Evolutionary conservation across 1,139 yeast genomes (phyloP).

Genomic region (Debaryomycetaceae sp.): DNA sequence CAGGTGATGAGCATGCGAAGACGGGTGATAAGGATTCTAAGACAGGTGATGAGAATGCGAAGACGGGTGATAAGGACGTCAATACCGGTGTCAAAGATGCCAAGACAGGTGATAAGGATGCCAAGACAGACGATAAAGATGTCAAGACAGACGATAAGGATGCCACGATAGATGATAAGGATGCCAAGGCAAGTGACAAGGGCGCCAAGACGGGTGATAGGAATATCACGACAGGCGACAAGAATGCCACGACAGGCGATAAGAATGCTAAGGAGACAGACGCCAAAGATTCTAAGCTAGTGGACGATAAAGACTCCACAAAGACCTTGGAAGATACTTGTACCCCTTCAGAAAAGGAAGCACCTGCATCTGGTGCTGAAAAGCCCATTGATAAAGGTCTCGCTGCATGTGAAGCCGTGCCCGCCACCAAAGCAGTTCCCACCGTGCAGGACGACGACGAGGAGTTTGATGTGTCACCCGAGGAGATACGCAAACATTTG

Average conservation of each 20-base stretch:
- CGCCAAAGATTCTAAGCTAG: not conserved
- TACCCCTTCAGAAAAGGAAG: slow-evolving; percentile 1
- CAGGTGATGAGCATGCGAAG: not conserved
- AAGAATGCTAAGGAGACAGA: not conserved
- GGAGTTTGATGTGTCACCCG: slow-evolving; percentile 31
- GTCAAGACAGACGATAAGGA: not conserved
- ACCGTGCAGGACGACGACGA: slow-evolving; percentile 11
- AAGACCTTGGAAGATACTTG: not conserved
- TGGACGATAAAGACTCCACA: slow-evolving; percentile 1
- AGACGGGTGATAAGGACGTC: not conserved
- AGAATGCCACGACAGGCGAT: not conserved
- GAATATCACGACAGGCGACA: not conserved
- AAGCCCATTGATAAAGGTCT: too few species aligned
- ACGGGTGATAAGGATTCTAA: not conserved
- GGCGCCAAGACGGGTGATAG: too few species aligned
- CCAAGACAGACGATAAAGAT: slow-evolving; percentile 1
- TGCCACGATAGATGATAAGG: not conserved
- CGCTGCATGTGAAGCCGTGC: too few species aligned
- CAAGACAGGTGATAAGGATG: not conserved
- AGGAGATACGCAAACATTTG: slow-evolving; percentile 34
- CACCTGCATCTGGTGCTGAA: too few species aligned
- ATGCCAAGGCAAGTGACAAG: not conserved
- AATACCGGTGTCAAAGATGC: slow-evolving; percentile 2
- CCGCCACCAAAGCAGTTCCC: not conserved
- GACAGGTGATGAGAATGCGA: not conserved